Base-by-base conservation (phyloP, 2,329 filamentous ascomycete species). In the Volutella citrinella region DNA sequence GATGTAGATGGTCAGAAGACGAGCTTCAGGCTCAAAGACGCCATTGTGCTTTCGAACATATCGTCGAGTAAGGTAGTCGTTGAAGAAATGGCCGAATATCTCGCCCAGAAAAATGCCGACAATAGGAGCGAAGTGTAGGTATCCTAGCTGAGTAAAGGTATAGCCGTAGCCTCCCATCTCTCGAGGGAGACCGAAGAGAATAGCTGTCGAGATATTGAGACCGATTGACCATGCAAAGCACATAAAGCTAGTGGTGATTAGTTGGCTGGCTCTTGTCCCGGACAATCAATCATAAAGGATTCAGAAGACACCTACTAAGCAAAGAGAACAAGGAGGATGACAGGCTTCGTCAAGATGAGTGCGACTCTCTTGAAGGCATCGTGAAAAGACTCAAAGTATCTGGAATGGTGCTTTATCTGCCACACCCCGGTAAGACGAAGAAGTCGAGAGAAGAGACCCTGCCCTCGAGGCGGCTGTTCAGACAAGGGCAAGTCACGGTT, bases 81-180 rank as follows among this genome's bases (percentile, higher is more conserved):
- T 72, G 6, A 78, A 57, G 65, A 66, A 78, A 54, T 79, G 76
- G 6, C 76, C 76, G 5, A 60, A 52, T 0, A 70, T 35, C 56
- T 78, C 73, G 17, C 75, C 77, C 1, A 80, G 54, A 11, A 76
- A 50, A 4, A 70, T 67, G 5, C 67, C 76, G 2, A 78, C 65
- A 17, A 80, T 64, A 4, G 72, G 72, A 0, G 74, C 71, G 51
- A 80, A 78, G 56, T 80, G 79, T 49, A 80, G 76, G 54, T 54
- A 68, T 46, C 70, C 75, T 29, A 77, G 70, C 32, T 70, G 62
- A 27, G 64, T 64, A 0, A 66, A 61, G 1, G 64, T 68, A 48
- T 77, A 75, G 10, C 64, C 61, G 47, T 78, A 76, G 5, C 72
- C 53, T 1, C 67, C 66, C 1, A 61, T 59, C 4, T 24, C 38